phyloP scores from a whole-genome alignment of 176 grass and related monocot genomes.

The Carex myosuroides region DNA sequence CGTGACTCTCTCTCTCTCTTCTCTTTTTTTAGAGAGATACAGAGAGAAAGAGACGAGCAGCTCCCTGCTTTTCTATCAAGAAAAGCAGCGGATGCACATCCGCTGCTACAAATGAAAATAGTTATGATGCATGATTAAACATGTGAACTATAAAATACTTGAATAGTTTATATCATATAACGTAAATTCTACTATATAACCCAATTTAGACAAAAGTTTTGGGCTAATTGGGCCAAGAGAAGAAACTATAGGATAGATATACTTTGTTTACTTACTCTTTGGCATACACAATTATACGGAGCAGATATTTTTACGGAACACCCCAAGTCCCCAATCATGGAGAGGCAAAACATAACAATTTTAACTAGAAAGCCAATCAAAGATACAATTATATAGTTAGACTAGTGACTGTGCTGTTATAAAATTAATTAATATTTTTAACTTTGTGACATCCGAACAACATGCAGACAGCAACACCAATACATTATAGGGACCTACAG shows the following conservation, averaged over 20 bases:
- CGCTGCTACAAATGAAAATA: too few relatives aligned
- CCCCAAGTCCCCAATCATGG: neutral
- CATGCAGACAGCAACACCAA: neutral
- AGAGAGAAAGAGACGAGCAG: too few relatives aligned
- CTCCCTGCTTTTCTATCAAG: too few relatives aligned
- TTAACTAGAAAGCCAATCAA: neutral
- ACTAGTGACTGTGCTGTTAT: neutral
- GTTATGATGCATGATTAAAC: too few relatives aligned
- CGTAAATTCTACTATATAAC: too few relatives aligned
- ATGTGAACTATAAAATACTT: too few relatives aligned
- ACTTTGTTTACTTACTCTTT: neutral
- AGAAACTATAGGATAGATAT: neutral
- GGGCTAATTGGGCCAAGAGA: neutral
- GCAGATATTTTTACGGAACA: neutral
- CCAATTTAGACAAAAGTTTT: too few relatives aligned
- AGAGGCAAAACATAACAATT: neutral
- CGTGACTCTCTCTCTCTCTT: too few relatives aligned
- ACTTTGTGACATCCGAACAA: neutral
- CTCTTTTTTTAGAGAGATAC: too few relatives aligned
- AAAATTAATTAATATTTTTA: neutral
- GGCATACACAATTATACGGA: neutral
- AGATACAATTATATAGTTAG: neutral
- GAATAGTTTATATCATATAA: too few relatives aligned
- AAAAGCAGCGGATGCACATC: too few relatives aligned
- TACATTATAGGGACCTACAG: neutral